phyloP scores from a whole-genome alignment of 805 yeast species.

The Metschnikowia lachancei region DNA sequence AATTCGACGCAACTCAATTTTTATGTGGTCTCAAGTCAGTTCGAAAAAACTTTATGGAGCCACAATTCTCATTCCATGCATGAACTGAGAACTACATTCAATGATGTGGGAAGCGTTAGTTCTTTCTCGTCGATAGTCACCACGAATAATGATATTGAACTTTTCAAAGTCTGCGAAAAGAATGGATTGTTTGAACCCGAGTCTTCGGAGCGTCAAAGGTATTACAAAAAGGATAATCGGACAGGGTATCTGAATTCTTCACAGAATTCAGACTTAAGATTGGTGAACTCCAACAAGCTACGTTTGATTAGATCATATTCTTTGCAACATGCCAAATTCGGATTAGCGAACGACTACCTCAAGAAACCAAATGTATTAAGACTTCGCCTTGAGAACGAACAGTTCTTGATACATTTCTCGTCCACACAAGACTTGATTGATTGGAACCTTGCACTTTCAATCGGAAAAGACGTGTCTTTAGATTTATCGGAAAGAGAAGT shows the following conservation, averaged over 20 bases:
- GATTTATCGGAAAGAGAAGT: slow-evolving; percentile 69
- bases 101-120: too few relatives aligned
- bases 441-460: slow-evolving; percentile 72
- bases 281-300: slow-evolving; percentile 1
- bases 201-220: neutral
- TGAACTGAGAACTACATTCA: neutral
- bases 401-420: slow-evolving; percentile 65
- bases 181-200: slow-evolving; percentile 5
- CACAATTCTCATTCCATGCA: neutral
- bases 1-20: slow-evolving; percentile 85
- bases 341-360: slow-evolving; percentile 81
- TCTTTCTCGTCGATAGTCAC: slow-evolving; percentile 14
- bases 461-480: slow-evolving; percentile 76
- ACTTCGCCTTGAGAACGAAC: slow-evolving; percentile 79
- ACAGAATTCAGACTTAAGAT: neutral
- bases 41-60: slow-evolving; percentile 23
- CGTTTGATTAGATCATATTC: slow-evolving; percentile 62
- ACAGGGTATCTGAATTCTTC: neutral
- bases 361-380: slow-evolving; percentile 69
- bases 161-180: slow-evolving; percentile 12
- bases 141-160: slow-evolving; percentile 10
- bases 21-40: slow-evolving; percentile 43
- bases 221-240: too few relatives aligned
- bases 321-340: slow-evolving; percentile 78
- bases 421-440: slow-evolving; percentile 64